Base-by-base conservation (phyloP, 1,139 yeast species). In the Pichia sp. region DNA sequence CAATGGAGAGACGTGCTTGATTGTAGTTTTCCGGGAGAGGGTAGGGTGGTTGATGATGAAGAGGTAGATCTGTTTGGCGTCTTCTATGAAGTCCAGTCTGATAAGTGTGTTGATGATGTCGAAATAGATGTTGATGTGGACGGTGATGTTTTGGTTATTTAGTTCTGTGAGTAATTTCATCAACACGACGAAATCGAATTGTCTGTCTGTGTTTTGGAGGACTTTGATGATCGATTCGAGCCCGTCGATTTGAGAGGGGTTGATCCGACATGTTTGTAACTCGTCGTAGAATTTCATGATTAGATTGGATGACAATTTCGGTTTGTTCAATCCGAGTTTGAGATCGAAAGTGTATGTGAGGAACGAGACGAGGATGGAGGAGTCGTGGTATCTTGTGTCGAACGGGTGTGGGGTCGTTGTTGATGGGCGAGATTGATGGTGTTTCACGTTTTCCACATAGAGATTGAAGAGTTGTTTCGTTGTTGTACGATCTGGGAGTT, bases 381-480 rank as follows among this genome's bases (percentile, higher is more conserved):
- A 38, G 40, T 50, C 51, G 42, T 58, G 60, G 34, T 44, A 34
- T 4, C 28, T 18, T 27, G 43, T 28, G 22, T 48, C 41, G 37
- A 58, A 57, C 22, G 62, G 62, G 37, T 57, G 59, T 32, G 5
- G 9, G 22, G 20, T 36, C 18, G 12, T n/a, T n/a, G 8, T 20
- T 8, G 18, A 28, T 21, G 21, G 21, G 6, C 7, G 10, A 11
- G 18, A 12, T 42, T 42, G 47, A 44, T 27, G 32, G 18, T 33
- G 30, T 6, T 14, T 19, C 7, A 50, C 49, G 3, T 12, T 28
- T 8, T 22, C 14, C 9, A 20, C 4, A 19, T 50, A 49, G n/a
- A 20, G 28, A 14, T 37, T 45, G 20, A 47, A 50, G 11, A 42
- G 18, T 12, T 17, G 30, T 21, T 40, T 47, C 12, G 40, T 28